phyloP scores from a whole-genome alignment of 2,329 filamentous ascomycete genomes.

The Elsinoe australis region DNA sequence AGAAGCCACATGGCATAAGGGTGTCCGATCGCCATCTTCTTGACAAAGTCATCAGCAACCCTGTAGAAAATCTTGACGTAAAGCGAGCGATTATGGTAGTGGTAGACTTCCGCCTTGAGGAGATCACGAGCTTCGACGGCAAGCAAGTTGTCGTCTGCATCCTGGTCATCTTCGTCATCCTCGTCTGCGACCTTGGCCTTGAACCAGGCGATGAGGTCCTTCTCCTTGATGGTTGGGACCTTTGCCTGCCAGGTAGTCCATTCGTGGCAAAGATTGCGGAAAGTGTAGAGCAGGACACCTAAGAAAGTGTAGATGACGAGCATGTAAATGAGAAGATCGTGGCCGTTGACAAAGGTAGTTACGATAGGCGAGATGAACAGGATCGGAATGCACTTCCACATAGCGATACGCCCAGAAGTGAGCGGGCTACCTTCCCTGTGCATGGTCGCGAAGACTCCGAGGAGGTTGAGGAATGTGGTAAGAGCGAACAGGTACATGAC shows the following conservation, averaged over 20 bases:
- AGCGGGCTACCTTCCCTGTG: slow-evolving; percentile 19
- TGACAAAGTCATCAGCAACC: slow-evolving; percentile 40
- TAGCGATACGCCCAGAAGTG: slow-evolving; percentile 47
- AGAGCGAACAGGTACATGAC: slow-evolving; percentile 52
- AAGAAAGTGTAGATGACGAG: slow-evolving; percentile 49
- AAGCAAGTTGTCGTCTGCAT: slow-evolving; percentile 35
- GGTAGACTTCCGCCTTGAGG: slow-evolving; percentile 39
- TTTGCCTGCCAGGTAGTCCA: slow-evolving; percentile 54
- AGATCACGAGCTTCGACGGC: slow-evolving; percentile 44
- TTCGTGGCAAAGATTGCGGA: slow-evolving; percentile 47
- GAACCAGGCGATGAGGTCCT: slow-evolving; percentile 47
- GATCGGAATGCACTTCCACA: slow-evolving; percentile 49
- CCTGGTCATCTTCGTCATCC: slow-evolving; percentile 21
- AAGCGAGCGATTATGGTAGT: slow-evolving; percentile 38
- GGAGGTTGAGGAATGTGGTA: slow-evolving; percentile 51
- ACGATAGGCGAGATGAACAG: slow-evolving; percentile 51
- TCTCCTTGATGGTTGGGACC: slow-evolving; percentile 43
- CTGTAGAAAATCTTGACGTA: slow-evolving; percentile 38
- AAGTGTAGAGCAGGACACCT: slow-evolving; percentile 43
- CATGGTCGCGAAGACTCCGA: slow-evolving; percentile 29
- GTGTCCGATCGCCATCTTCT: slow-evolving; percentile 45
- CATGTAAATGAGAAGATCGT: slow-evolving; percentile 52
- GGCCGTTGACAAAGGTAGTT: slow-evolving; percentile 44
- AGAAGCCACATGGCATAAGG: slow-evolving; percentile 48
- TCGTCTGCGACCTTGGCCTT: slow-evolving; percentile 26